Evolutionary conservation across 2,329 filamentous ascomycete species (phyloP).

Genomic region (Neofusicoccum laricinum): DNA sequence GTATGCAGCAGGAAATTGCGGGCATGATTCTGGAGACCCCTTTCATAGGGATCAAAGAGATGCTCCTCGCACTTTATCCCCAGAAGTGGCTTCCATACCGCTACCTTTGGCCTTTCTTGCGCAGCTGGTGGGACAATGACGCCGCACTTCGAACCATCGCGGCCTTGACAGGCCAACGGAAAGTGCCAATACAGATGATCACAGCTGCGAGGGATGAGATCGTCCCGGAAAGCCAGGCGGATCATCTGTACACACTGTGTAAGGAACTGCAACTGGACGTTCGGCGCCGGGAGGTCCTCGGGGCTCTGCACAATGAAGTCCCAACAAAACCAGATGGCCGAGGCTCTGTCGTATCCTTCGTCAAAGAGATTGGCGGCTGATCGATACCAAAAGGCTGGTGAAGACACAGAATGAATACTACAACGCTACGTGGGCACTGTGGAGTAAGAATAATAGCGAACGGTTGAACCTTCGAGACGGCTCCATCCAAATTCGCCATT

Average conservation of each 20-base stretch:
- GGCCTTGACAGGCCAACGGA: conserved; percentile 8
- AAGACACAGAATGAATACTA: too few species aligned
- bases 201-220: conserved; percentile 57
- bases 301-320: conserved; percentile 51
- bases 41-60: conserved; percentile 66
- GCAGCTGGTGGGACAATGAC: conserved; percentile 56
- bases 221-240: conserved; percentile 57
- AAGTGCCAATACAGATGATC: conserved; percentile 51
- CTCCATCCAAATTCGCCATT: too few species aligned
- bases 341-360: neutral
- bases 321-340: conserved; percentile 31
- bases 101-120: conserved; percentile 70
- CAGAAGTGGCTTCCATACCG: conserved; percentile 78
- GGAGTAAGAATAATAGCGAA: too few species aligned
- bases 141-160: conserved; percentile 41
- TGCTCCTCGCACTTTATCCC: conserved; percentile 71
- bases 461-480: too few species aligned
- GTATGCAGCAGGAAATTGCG: conserved; percentile 25
- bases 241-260: conserved; percentile 48
- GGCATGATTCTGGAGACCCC: conserved; percentile 71
- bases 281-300: conserved; percentile 38
- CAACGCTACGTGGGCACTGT: too few species aligned
- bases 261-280: conserved; percentile 34
- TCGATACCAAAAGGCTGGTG: too few species aligned
- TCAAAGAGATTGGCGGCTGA: neutral